A percentile compares a stretch with the other conserved stretches of the same genome.
phyloP scores from a whole-genome alignment of 148 eudicot genomes.

The Cornus florida region DNA sequence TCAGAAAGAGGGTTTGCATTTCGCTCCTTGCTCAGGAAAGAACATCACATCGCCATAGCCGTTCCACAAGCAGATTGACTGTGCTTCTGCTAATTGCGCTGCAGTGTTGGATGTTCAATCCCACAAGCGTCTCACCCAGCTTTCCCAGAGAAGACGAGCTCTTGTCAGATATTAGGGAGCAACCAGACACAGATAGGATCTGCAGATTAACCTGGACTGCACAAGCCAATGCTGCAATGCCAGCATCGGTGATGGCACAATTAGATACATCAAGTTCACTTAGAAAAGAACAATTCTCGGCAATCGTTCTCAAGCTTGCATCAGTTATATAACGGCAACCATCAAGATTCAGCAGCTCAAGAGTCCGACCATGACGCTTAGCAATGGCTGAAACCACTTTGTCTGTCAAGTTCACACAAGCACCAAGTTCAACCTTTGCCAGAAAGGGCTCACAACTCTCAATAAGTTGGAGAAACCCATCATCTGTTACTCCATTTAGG shows the following conservation, averaged over 20 bases:
- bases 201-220: constrained; percentile 46
- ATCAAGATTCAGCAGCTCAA: constrained; percentile 53
- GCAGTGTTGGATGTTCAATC: constrained; percentile 67
- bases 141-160: constrained; percentile 45
- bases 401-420: constrained; percentile 59
- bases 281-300: constrained; percentile 44
- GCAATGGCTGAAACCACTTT: constrained; percentile 40
- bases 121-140: constrained; percentile 55
- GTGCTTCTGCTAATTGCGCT: constrained; percentile 38
- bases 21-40: constrained; percentile 34
- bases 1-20: not conserved
- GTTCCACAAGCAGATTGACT: constrained; percentile 45
- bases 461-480: constrained; percentile 47
- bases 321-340: constrained; percentile 64
- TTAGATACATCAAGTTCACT: constrained; percentile 60
- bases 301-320: constrained; percentile 47
- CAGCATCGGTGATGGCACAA: constrained; percentile 48
- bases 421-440: constrained; percentile 42
- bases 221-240: constrained; percentile 54
- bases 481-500: constrained; percentile 53
- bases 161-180: constrained; percentile 55
- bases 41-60: constrained; percentile 60
- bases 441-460: constrained; percentile 45
- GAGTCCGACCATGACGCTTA: constrained; percentile 57
- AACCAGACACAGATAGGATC: constrained; percentile 57